A percentile compares a stretch with the other conserved stretches of the same genome.
Evolutionary conservation across 2,329 filamentous ascomycete genomes (phyloP).

Genomic region (Lachnellula cervina): DNA sequence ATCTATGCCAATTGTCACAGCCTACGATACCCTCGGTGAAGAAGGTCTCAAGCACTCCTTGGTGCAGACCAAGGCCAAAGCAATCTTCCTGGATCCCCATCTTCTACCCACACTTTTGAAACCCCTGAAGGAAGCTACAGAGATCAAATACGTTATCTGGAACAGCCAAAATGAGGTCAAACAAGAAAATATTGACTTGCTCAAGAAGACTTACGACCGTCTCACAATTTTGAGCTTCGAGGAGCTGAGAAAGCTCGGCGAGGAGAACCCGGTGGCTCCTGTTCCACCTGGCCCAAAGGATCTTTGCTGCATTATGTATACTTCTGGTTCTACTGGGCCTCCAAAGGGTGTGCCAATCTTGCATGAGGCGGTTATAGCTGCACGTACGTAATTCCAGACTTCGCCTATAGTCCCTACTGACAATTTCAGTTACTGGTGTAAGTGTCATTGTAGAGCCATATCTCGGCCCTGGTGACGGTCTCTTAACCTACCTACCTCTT

Average conservation of each 20-base stretch:
- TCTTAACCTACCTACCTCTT: constrained; percentile 88
- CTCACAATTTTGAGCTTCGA: constrained; percentile 47
- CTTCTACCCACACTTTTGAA: constrained; percentile 55
- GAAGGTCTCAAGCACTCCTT: constrained; percentile 81
- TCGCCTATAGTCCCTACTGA: constrained; percentile 7
- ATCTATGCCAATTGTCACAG: constrained; percentile 83
- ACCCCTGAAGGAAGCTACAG: constrained; percentile 52
- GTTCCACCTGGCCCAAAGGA: constrained; percentile 68
- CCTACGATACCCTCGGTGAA: constrained; percentile 85
- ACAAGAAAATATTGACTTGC: constrained; percentile 42
- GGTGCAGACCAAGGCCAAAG: constrained; percentile 68
- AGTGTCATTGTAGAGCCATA: constrained; percentile 69
- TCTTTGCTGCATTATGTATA: constrained; percentile 77
- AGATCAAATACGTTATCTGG: constrained; percentile 47
- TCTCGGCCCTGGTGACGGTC: constrained; percentile 68
- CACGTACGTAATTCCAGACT: constrained; percentile 45
- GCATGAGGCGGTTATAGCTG: constrained; percentile 76
- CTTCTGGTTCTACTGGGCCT: constrained; percentile 79
- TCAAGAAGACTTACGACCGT: constrained; percentile 50
- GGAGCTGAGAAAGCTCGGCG: constrained; percentile 43
- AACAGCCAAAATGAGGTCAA: constrained; percentile 45
- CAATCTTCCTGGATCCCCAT: constrained; percentile 81
- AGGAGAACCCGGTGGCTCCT: constrained; percentile 62
- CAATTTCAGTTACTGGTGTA: constrained; percentile 65
- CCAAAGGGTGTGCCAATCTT: constrained; percentile 84